Percentiles rank a stretch among this genome's conserved stretches.
These are phyloP conservation scores for Maudiozyma barnettii DNA, from an alignment of 805 yeast genomes.

Conservation along the genomic window DNA sequence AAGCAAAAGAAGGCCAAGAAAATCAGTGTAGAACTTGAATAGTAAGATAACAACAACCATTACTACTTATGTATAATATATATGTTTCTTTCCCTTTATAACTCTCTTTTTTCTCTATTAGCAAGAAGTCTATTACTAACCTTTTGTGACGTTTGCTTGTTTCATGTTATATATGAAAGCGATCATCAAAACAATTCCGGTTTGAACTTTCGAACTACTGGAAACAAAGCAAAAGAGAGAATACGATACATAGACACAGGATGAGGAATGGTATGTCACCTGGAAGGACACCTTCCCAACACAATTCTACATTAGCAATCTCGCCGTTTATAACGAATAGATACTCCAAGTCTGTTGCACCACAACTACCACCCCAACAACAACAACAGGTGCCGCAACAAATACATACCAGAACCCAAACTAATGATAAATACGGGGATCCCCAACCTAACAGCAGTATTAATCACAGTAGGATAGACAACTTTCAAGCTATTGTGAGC, in stretches of 20 bases:
- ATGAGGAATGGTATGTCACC: conserved; percentile 19
- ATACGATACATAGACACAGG: background rate
- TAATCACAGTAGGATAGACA: conserved; percentile 4
- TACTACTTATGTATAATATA: background rate
- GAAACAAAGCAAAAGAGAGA: background rate
- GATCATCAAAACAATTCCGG: background rate
- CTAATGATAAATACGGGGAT: background rate
- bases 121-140: no score
- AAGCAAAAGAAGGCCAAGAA: conserved; percentile 33
- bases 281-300: conserved; percentile 42
- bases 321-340: conserved; percentile 50
- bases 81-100: background rate
- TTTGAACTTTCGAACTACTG: background rate
- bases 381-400: conserved; percentile 4
- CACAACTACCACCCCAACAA: conserved; percentile 20
- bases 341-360: background rate
- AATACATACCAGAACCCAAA: conserved; percentile 5
- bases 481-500: conserved; percentile 11
- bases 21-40: conserved; percentile 51
- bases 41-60: conserved; percentile 5
- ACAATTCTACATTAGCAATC: conserved; percentile 63
- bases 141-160: no score
- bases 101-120: background rate
- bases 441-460: background rate
- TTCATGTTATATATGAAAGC: no score